Conservation (phyloP, 805 yeast genomes). For the Candida jianshihensis region DNA sequence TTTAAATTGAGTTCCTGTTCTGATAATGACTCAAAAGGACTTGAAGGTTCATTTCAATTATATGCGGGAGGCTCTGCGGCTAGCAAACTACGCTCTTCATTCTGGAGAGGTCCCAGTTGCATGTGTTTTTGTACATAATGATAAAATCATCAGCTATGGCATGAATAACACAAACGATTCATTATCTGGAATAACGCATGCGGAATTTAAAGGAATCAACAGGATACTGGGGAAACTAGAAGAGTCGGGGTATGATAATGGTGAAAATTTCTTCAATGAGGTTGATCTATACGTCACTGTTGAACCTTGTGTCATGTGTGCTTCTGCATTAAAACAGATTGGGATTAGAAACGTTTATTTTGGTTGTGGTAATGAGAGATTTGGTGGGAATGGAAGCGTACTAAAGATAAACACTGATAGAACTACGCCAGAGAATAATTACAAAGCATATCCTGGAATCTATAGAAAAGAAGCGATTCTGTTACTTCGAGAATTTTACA, state of each 20-base stretch:
- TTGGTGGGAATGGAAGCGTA: slow-evolving; percentile 95
- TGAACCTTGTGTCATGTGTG: slow-evolving; percentile 98
- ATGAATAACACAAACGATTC: slow-evolving; percentile 83
- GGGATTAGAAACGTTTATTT: slow-evolving; percentile 69
- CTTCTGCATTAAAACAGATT: slow-evolving; percentile 78
- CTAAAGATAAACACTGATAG: slow-evolving; percentile 46
- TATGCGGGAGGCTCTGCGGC: slow-evolving; percentile 46
- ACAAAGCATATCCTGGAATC: slow-evolving; percentile 69
- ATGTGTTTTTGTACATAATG: slow-evolving; percentile 56
- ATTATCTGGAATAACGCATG: slow-evolving; percentile 84
- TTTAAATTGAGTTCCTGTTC: no score
- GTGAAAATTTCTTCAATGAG: slow-evolving; percentile 38
- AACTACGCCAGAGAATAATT: slow-evolving; percentile 26
- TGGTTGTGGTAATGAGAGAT: slow-evolving; percentile 92
- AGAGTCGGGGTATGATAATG: slow-evolving; percentile 11
- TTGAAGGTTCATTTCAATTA: slow-evolving; percentile 22
- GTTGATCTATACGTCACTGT: slow-evolving; percentile 85
- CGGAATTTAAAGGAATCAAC: slow-evolving; percentile 81
- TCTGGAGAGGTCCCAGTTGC: slow-evolving; percentile 83
- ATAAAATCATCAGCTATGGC: slow-evolving; percentile 61
- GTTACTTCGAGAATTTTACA: slow-evolving; percentile 74
- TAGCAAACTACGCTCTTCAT: slow-evolving; percentile 59
- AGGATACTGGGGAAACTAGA: slow-evolving; percentile 31
- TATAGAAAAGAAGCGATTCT: slow-evolving; percentile 76
- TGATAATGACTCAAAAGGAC: slow-evolving; percentile 2